A percentile compares a stretch with the other conserved stretches of the same genome.
Evolutionary conservation across 2,329 filamentous ascomycete genomes (phyloP).

Genomic region (Claviceps monticola): DNA sequence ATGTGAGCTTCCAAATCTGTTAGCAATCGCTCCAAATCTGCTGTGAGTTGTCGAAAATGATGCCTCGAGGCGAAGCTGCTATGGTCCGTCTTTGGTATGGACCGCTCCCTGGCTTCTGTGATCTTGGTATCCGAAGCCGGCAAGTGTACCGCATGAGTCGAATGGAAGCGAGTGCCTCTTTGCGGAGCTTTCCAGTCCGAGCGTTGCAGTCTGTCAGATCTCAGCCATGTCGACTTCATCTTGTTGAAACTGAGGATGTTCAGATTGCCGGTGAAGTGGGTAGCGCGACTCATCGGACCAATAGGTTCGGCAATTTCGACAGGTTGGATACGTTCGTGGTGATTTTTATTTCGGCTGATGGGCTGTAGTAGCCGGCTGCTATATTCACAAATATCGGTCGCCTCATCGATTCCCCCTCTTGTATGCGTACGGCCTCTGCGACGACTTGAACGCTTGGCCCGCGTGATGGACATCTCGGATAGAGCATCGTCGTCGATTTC

Average conservation of each 20-base stretch:
- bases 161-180: background rate
- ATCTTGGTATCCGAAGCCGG: background rate
- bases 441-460: constrained; percentile 14
- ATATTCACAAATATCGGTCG: constrained; percentile 1
- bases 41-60: constrained; percentile 4
- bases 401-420: background rate
- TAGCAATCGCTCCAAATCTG: constrained; percentile 5
- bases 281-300: no score
- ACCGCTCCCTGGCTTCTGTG: background rate
- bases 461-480: constrained; percentile 7
- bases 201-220: background rate
- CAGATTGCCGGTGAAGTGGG: background rate
- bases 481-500: constrained; percentile 14
- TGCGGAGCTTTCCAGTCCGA: constrained; percentile 1
- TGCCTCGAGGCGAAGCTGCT: background rate
- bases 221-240: background rate
- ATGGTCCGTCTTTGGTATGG: background rate
- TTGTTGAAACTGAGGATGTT: constrained; percentile 3
- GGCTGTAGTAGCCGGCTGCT: background rate
- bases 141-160: background rate
- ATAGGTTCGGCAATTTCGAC: no score
- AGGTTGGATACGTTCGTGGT: background rate
- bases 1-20: constrained; percentile 2
- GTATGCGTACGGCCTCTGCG: constrained; percentile 12
- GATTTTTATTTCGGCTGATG: background rate